Evolutionary conservation across 2,329 filamentous ascomycete species (phyloP).

Genomic region (Hypoxylon sp.): DNA sequence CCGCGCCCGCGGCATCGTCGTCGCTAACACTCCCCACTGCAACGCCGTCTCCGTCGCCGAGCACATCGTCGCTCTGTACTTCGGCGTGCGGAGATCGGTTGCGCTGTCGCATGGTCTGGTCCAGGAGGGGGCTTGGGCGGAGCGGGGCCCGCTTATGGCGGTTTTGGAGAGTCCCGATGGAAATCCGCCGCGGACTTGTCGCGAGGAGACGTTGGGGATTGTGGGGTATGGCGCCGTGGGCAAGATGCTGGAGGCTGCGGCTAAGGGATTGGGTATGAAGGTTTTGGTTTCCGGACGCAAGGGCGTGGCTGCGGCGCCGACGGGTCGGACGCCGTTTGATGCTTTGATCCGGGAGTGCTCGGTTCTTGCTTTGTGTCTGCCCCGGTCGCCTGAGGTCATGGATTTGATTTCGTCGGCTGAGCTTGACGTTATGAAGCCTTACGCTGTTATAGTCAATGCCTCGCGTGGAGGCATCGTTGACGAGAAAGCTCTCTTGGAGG

Average conservation of each 20-base stretch:
- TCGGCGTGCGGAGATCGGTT: constrained; percentile 50
- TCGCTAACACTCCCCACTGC: constrained; percentile 50
- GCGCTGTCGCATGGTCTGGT: constrained; percentile 44
- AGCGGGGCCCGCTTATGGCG: constrained; percentile 39
- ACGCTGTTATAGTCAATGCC: constrained; percentile 44
- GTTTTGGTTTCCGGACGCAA: constrained; percentile 43
- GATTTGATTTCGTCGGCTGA: constrained; percentile 41
- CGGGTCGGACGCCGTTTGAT: constrained; percentile 42
- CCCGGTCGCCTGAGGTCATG: constrained; percentile 43
- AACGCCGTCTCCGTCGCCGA: constrained; percentile 51
- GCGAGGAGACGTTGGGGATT: constrained; percentile 43
- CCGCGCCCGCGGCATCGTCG: constrained; percentile 44
- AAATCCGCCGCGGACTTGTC: constrained; percentile 39
- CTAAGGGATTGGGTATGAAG: constrained; percentile 42
- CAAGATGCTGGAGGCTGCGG: constrained; percentile 35
- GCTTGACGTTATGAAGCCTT: constrained; percentile 38
- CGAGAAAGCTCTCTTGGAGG: constrained; percentile 42
- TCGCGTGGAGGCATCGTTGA: constrained; percentile 47
- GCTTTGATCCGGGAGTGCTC: constrained; percentile 40
- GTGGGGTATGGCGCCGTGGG: constrained; percentile 47
- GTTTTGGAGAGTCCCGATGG: constrained; percentile 40
- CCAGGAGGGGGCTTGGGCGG: constrained; percentile 42
- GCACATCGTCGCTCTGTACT: constrained; percentile 59
- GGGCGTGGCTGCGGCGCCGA: constrained; percentile 26
- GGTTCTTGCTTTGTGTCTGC: constrained; percentile 43